A percentile compares a stretch with the other conserved stretches of the same genome.
Conservation (phyloP, 768 basidiomycete species). For the Austroboletus festivus region DNA sequence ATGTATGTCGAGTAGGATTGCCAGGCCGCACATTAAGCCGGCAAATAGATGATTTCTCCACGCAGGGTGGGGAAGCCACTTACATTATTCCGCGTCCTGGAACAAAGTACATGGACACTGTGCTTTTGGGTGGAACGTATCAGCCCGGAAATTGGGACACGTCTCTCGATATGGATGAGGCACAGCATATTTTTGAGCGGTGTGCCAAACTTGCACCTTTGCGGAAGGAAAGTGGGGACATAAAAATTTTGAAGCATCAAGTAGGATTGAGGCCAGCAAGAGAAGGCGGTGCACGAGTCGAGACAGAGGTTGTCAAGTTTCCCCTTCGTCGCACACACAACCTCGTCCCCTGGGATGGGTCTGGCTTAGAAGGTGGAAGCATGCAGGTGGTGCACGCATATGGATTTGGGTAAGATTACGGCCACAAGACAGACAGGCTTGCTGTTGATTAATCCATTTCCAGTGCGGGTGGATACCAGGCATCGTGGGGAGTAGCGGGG, state of each 20-base stretch:
- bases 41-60: slow-evolving; percentile 12
- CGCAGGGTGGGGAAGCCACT: slow-evolving; percentile 27
- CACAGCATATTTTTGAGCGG: slow-evolving; percentile 44
- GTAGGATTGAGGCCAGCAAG: slow-evolving; percentile 59
- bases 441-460: slow-evolving; percentile 8
- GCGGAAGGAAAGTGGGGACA: slow-evolving; percentile 32
- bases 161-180: slow-evolving; percentile 41
- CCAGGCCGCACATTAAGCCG: background rate
- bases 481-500: slow-evolving; percentile 43
- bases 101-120: slow-evolving; percentile 37
- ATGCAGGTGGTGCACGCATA: slow-evolving; percentile 54
- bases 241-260: slow-evolving; percentile 48
- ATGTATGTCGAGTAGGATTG: slow-evolving; percentile 1
- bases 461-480: slow-evolving; percentile 39
- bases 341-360: slow-evolving; percentile 17
- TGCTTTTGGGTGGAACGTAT: slow-evolving; percentile 59
- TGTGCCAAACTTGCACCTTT: slow-evolving; percentile 40
- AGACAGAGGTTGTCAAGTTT: slow-evolving; percentile 41
- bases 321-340: slow-evolving; percentile 27
- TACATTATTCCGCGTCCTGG: slow-evolving; percentile 67
- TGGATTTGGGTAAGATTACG: slow-evolving; percentile 48
- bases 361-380: slow-evolving; percentile 18
- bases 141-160: slow-evolving; percentile 48
- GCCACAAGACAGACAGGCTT: background rate
- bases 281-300: slow-evolving; percentile 54